Percentiles rank a stretch among this genome's conserved stretches.
phyloP scores from a whole-genome alignment of 139 green algal genomes.

The Pleodorina starrii region DNA sequence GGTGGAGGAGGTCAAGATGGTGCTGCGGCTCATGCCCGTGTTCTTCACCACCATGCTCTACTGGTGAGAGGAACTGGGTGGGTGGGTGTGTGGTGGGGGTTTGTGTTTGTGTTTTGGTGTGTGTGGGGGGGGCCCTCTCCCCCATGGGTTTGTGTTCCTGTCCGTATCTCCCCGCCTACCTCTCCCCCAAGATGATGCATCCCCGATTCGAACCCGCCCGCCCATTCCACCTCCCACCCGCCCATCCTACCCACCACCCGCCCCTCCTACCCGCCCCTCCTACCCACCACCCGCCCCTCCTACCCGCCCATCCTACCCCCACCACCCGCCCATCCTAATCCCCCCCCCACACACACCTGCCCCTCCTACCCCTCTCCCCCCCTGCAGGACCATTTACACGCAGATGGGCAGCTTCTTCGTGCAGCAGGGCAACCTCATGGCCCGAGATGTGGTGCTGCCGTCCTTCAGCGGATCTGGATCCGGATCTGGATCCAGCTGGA shows the following conservation, averaged over 20 bases:
- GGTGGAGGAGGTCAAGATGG: constrained; percentile 95
- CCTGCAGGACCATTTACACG: constrained; percentile 87
- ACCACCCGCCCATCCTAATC: background rate
- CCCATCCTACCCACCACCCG: background rate
- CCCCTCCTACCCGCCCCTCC: no score
- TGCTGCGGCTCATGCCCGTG: constrained; percentile 92
- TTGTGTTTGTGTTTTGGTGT: background rate
- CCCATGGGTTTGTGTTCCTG: background rate
- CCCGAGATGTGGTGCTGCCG: constrained; percentile 18
- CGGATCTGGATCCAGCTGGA: no score
- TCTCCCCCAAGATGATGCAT: background rate
- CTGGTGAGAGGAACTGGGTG: constrained; percentile 66
- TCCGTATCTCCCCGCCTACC: background rate
- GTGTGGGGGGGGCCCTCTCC: background rate
- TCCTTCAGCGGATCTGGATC: no score
- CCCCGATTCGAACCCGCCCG: background rate
- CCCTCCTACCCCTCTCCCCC: background rate
- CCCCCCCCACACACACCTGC: no score
- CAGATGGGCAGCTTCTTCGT: constrained; percentile 96
- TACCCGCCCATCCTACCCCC: background rate
- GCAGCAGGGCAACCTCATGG: constrained; percentile 88
- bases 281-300: no score
- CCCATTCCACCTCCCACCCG: background rate
- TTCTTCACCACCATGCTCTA: constrained; percentile 92
- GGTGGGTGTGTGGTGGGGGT: background rate